A percentile compares a stretch with the other conserved stretches of the same genome.
phyloP scores from a whole-genome alignment of 2,329 filamentous ascomycete species.

The Alternaria angustiovoidea region DNA sequence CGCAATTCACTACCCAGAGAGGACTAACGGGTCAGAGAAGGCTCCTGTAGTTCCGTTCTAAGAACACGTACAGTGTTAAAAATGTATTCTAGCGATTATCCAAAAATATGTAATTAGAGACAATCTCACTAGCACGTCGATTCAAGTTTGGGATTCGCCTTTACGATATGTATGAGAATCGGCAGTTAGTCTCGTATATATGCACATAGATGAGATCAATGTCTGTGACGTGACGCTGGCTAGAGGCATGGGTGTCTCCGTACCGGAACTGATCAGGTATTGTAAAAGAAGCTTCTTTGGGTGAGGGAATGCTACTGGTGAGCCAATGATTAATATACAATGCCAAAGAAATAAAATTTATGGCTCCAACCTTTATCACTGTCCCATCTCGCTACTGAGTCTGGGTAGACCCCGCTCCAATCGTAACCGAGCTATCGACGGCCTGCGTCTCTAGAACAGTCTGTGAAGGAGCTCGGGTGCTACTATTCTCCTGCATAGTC shows the following conservation, averaged over 20 bases:
- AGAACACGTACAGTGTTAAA: neutral
- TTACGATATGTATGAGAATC: neutral
- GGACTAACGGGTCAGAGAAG: slow-evolving; percentile 53
- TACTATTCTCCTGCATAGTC: neutral
- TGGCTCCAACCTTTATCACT: too few relatives aligned
- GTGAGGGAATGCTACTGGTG: neutral
- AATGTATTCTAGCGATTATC: neutral
- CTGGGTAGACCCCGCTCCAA: neutral
- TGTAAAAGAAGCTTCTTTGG: neutral
- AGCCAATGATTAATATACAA: neutral
- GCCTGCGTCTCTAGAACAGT: slow-evolving; percentile 5
- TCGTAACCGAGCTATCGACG: neutral
- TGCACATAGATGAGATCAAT: neutral
- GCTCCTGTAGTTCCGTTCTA: slow-evolving; percentile 37
- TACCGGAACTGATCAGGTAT: neutral
- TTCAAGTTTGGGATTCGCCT: too few relatives aligned
- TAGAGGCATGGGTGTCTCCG: neutral
- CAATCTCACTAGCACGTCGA: neutral
- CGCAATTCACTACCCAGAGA: slow-evolving; percentile 65
- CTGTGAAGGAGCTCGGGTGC: neutral
- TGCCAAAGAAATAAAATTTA: neutral
- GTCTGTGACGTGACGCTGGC: neutral
- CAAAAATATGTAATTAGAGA: neutral
- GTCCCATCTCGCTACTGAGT: neutral
- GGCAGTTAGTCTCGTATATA: neutral